phyloP scores from a whole-genome alignment of 768 basidiomycete species.

The Lentinula raphanica region DNA sequence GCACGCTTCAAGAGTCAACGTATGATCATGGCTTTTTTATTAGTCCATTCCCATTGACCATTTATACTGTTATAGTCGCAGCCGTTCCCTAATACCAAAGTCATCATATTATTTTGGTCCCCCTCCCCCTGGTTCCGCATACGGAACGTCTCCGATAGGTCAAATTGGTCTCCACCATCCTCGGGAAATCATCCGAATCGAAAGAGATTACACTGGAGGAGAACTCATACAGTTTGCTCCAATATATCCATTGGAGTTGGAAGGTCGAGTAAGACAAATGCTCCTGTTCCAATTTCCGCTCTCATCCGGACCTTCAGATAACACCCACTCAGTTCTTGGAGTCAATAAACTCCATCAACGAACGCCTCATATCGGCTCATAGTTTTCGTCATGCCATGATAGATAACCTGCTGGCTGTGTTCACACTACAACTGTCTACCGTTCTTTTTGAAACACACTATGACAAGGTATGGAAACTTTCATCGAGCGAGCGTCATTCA shows the following conservation, averaged over 20 bases:
- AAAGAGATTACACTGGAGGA: slow-evolving; percentile 88
- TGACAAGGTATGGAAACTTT: slow-evolving; percentile 52
- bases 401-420: slow-evolving; percentile 75
- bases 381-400: slow-evolving; percentile 62
- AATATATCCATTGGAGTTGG: slow-evolving; percentile 86
- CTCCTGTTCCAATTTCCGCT: neutral
- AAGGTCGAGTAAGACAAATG: slow-evolving; percentile 68
- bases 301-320: slow-evolving; percentile 45
- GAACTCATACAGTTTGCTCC: slow-evolving; percentile 89
- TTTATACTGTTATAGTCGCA: slow-evolving; percentile 21
- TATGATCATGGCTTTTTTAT: slow-evolving; percentile 23
- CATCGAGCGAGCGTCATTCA: neutral
- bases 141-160: slow-evolving; percentile 74
- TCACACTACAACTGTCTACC: slow-evolving; percentile 76
- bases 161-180: slow-evolving; percentile 87
- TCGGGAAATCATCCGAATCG: slow-evolving; percentile 85
- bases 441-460: slow-evolving; percentile 73
- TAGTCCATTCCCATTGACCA: slow-evolving; percentile 4
- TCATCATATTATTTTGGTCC: slow-evolving; percentile 85
- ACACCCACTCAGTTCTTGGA: slow-evolving; percentile 87
- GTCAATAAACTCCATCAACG: slow-evolving; percentile 88
- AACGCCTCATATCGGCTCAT: slow-evolving; percentile 80
- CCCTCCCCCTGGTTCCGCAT: slow-evolving; percentile 71
- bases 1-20: slow-evolving; percentile 36
- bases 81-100: slow-evolving; percentile 58